A percentile compares a stretch with the other conserved stretches of the same genome.
Conservation (phyloP, 805 yeast genomes). For the Saturnispora diversa region DNA sequence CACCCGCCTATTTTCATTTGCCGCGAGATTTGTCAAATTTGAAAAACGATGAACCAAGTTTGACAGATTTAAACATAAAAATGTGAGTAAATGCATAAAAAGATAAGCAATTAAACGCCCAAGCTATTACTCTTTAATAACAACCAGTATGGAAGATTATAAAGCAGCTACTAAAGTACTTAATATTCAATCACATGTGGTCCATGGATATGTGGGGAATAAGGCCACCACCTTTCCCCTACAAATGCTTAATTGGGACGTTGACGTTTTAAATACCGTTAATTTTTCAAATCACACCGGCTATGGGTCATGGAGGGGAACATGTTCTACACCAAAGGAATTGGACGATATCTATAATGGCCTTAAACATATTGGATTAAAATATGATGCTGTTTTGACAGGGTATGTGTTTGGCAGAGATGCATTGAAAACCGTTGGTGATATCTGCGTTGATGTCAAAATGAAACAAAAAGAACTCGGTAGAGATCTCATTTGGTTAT, state of each 20-base stretch:
- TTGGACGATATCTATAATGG: slow-evolving; percentile 35
- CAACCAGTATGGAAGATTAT: background rate
- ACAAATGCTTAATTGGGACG: slow-evolving; percentile 61
- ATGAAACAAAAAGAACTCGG: slow-evolving; percentile 20
- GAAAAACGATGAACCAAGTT: too few species aligned
- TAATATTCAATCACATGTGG: slow-evolving; percentile 62
- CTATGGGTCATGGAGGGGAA: slow-evolving; percentile 50
- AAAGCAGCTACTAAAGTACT: slow-evolving; percentile 28
- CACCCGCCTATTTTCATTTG: too few species aligned
- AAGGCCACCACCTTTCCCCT: slow-evolving; percentile 59
- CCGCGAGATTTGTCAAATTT: too few species aligned
- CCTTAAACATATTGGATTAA: slow-evolving; percentile 26
- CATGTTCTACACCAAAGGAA: slow-evolving; percentile 33
- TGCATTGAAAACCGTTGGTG: slow-evolving; percentile 38
- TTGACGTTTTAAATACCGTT: slow-evolving; percentile 57
- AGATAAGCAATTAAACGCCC: too few species aligned
- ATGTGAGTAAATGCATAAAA: too few species aligned
- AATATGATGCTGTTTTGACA: slow-evolving; percentile 50
- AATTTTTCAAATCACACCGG: slow-evolving; percentile 68
- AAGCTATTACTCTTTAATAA: background rate
- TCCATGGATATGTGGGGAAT: slow-evolving; percentile 68
- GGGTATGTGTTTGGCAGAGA: slow-evolving; percentile 61
- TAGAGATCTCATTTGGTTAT: slow-evolving; percentile 38
- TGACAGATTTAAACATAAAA: too few species aligned
- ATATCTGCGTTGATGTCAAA: slow-evolving; percentile 32